A percentile compares a stretch with the other conserved stretches of the same genome.
These are phyloP conservation scores for Neophaeococcomyces aloes DNA, from an alignment of 2,329 filamentous ascomycete species.

Conservation along the genomic window DNA sequence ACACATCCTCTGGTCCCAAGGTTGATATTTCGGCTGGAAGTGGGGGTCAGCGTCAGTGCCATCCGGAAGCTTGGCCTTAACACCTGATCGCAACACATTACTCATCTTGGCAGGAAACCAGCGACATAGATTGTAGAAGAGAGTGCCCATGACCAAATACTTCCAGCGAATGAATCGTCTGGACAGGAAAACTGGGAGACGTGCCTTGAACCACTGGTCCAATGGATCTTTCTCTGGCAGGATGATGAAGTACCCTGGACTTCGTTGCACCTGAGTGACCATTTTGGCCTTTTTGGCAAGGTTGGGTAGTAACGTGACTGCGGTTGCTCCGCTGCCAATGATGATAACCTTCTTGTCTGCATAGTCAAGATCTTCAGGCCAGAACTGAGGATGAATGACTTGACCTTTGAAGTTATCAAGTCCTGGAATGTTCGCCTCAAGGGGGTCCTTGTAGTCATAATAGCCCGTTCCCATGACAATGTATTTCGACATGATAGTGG, in stretches of 20 bases:
- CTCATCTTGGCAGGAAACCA: slow-evolving; percentile 15
- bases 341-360: slow-evolving; percentile 57
- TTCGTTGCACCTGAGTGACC: slow-evolving; percentile 73
- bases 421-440: slow-evolving; percentile 54
- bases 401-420: slow-evolving; percentile 55
- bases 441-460: slow-evolving; percentile 58
- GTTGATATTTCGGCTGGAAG: slow-evolving; percentile 55
- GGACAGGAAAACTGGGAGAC: slow-evolving; percentile 15
- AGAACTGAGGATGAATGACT: slow-evolving; percentile 63
- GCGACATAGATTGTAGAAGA: slow-evolving; percentile 20
- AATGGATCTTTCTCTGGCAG: slow-evolving; percentile 13
- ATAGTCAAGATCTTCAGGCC: slow-evolving; percentile 60
- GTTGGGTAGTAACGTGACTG: slow-evolving; percentile 63
- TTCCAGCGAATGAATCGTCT: slow-evolving; percentile 16
- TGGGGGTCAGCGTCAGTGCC: slow-evolving; percentile 47
- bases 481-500: slow-evolving; percentile 36
- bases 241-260: slow-evolving; percentile 56
- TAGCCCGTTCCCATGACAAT: slow-evolving; percentile 57
- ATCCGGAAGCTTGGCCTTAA: slow-evolving; percentile 15
- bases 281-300: slow-evolving; percentile 53
- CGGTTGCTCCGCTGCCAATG: slow-evolving; percentile 69
- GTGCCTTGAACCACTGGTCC: slow-evolving; percentile 14
- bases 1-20: slow-evolving; percentile 67
- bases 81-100: slow-evolving; percentile 13
- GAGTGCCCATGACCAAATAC: slow-evolving; percentile 13